Evolutionary conservation across 2,329 filamentous ascomycete species (phyloP).

Genomic region (Fusarium torulosum): DNA sequence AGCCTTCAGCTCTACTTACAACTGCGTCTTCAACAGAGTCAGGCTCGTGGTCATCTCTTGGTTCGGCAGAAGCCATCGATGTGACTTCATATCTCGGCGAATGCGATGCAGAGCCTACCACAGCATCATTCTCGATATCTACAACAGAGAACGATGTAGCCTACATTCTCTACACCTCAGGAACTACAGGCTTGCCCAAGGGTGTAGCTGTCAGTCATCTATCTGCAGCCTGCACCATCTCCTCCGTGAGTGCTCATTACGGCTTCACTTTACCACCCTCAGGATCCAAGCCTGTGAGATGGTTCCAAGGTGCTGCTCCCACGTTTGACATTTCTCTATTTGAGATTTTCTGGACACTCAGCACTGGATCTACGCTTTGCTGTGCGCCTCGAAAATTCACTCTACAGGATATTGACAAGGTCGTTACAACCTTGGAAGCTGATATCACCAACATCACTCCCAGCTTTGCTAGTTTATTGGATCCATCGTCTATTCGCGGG

Average conservation of each 20-base stretch:
- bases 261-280: not conserved
- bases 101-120: not conserved
- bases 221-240: conserved; percentile 18
- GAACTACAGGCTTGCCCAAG: conserved; percentile 25
- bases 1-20: not conserved
- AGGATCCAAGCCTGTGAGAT: not conserved
- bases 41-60: fast-evolving
- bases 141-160: not conserved
- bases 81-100: not conserved
- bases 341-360: conserved; percentile 27
- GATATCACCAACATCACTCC: conserved; percentile 33
- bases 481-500: not conserved
- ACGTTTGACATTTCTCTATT: conserved; percentile 32
- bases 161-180: conserved; percentile 26
- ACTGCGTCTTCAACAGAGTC: fast-evolving
- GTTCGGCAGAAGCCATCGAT: not conserved
- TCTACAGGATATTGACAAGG: conserved; percentile 23
- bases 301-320: conserved; percentile 28
- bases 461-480: conserved; percentile 20
- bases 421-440: conserved; percentile 1
- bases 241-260: conserved; percentile 12
- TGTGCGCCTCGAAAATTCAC: conserved; percentile 16
- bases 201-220: conserved; percentile 26
- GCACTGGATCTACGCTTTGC: conserved; percentile 26
- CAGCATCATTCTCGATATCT: fast-evolving